phyloP scores from a whole-genome alignment of 2,329 filamentous ascomycete species.

The Colletotrichum falcatum region DNA sequence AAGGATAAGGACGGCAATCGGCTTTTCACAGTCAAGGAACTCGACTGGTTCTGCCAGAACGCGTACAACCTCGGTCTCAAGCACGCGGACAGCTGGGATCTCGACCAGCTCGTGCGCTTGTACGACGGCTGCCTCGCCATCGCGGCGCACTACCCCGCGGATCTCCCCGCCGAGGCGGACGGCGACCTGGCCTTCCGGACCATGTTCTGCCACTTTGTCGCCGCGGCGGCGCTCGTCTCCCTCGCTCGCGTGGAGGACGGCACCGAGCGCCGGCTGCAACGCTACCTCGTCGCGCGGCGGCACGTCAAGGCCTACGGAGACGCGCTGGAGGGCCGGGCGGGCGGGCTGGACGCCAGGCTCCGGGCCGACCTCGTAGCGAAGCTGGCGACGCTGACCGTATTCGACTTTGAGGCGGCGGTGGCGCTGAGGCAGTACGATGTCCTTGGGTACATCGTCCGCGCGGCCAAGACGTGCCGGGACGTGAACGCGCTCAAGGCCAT shows the following conservation, averaged over 20 bases:
- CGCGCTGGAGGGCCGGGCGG: constrained; percentile 54
- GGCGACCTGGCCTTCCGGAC: constrained; percentile 68
- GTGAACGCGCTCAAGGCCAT: constrained; percentile 69
- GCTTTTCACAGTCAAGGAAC: constrained; percentile 71
- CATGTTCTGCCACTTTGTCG: constrained; percentile 79
- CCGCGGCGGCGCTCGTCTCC: constrained; percentile 63
- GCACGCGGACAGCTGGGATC: constrained; percentile 66
- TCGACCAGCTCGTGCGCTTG: constrained; percentile 67
- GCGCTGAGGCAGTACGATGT: constrained; percentile 76
- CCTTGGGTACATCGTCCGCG: constrained; percentile 70
- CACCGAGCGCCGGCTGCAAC: constrained; percentile 63
- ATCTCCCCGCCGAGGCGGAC: constrained; percentile 54
- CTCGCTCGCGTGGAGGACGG: constrained; percentile 65
- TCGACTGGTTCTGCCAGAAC: constrained; percentile 88
- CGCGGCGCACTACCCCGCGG: constrained; percentile 62
- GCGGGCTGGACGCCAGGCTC: constrained; percentile 56
- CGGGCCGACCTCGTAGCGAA: constrained; percentile 69
- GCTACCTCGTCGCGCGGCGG: constrained; percentile 71
- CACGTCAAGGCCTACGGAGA: constrained; percentile 71
- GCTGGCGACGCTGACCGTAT: constrained; percentile 74
- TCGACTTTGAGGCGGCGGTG: constrained; percentile 83
- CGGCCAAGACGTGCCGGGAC: constrained; percentile 58
- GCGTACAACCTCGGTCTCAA: constrained; percentile 82
- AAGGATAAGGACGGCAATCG: constrained; percentile 56
- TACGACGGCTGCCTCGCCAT: constrained; percentile 65